phyloP scores from a whole-genome alignment of 192 early-diverging fungal species.

The Coemansia sp. region DNA sequence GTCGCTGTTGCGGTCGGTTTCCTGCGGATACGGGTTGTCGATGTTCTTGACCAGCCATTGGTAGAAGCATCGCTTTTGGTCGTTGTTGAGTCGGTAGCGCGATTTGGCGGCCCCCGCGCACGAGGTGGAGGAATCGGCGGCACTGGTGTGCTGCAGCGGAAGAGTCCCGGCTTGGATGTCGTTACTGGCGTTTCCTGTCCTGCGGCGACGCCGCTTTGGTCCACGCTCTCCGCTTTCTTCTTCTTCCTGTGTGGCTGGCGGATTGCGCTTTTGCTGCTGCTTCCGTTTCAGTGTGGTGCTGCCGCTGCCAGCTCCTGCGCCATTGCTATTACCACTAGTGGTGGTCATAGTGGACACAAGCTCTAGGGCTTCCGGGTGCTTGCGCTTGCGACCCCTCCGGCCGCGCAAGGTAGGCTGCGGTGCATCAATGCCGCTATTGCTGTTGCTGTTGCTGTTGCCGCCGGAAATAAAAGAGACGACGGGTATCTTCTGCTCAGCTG shows the following conservation, averaged over 20 bases:
- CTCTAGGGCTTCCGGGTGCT: too few species aligned
- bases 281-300: not conserved
- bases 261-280: not conserved
- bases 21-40: conserved; percentile 35
- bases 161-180: not conserved
- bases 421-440: not conserved
- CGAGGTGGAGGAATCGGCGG: not conserved
- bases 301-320: not conserved
- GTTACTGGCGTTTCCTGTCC: not conserved
- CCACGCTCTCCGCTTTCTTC: too few species aligned
- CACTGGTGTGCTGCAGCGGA: not conserved
- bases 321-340: not conserved
- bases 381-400: not conserved
- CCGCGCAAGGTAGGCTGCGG: not conserved
- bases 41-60: conserved; percentile 27
- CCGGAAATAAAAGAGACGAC: not conserved
- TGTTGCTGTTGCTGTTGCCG: not conserved
- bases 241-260: not conserved
- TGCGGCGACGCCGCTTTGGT: not conserved
- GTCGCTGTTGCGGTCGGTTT: conserved; percentile 12
- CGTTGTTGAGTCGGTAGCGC: conserved; percentile 1
- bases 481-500: too few species aligned
- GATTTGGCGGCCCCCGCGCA: not conserved
- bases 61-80: conserved; percentile 18
- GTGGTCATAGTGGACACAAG: too few species aligned